phyloP scores from a whole-genome alignment of 2,329 filamentous ascomycete genomes.

The Aspergillus phoenicis region DNA sequence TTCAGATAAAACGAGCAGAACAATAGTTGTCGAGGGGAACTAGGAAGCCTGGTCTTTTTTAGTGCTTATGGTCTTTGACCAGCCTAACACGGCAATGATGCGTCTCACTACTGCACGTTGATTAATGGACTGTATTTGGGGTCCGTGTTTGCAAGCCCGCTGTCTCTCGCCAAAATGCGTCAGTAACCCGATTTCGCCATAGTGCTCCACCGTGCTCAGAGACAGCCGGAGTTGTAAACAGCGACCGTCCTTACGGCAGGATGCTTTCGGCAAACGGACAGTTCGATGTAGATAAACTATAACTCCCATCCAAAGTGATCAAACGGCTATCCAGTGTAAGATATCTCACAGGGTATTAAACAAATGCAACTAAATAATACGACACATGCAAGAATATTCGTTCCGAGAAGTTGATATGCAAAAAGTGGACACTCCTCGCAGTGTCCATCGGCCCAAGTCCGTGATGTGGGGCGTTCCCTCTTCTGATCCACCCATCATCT shows the following conservation, averaged over 20 bases:
- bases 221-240: too few relatives aligned
- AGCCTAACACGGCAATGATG: not conserved
- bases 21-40: slow-evolving; percentile 2
- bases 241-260: too few relatives aligned
- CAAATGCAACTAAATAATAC: not conserved
- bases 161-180: too few relatives aligned
- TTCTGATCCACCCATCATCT: slow-evolving; percentile 1
- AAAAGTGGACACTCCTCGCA: not conserved
- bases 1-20: slow-evolving; percentile 7
- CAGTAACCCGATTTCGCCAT: too few relatives aligned
- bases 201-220: too few relatives aligned
- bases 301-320: too few relatives aligned
- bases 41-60: not conserved
- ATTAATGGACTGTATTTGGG: not conserved
- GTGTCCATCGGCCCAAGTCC: slow-evolving; percentile 2
- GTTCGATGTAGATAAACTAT: too few relatives aligned
- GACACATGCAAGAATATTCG: slow-evolving; percentile 7
- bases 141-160: not conserved
- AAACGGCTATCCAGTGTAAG: not conserved
- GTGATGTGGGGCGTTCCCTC: not conserved
- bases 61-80: slow-evolving; percentile 4
- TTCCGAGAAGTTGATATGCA: slow-evolving; percentile 4
- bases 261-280: too few relatives aligned
- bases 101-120: not conserved
- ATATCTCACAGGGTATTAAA: slow-evolving; percentile 9